These are phyloP conservation scores for Fusarium citri DNA, from an alignment of 2,329 filamentous ascomycete genomes.

Conservation along the genomic window DNA sequence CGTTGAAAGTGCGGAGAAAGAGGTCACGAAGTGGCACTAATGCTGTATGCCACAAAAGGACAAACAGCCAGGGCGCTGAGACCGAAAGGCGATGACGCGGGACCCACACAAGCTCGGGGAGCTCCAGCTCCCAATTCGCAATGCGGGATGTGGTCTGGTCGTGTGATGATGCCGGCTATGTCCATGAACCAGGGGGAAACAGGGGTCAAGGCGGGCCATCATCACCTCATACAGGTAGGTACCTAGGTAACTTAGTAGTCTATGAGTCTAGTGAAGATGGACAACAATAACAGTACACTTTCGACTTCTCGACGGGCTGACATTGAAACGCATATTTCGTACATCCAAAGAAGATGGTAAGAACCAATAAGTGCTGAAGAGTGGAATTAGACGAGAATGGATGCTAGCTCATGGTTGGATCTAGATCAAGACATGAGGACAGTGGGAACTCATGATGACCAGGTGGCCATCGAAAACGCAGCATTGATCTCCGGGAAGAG, in stretches of 20 bases:
- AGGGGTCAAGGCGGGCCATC: slow-evolving; percentile 21
- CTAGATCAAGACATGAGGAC: background rate
- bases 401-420: slow-evolving; percentile 9
- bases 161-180: slow-evolving; percentile 28
- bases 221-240: slow-evolving; percentile 22
- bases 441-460: slow-evolving; percentile 17
- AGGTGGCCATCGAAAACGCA: background rate
- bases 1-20: slow-evolving; percentile 44
- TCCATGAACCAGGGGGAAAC: slow-evolving; percentile 24
- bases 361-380: background rate
- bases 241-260: too few relatives aligned
- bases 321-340: background rate
- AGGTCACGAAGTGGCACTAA: slow-evolving; percentile 31
- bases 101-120: slow-evolving; percentile 48
- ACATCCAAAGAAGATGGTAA: background rate
- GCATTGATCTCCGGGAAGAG: background rate
- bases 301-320: slow-evolving; percentile 3
- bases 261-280: background rate
- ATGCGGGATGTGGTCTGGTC: slow-evolving; percentile 39
- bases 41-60: slow-evolving; percentile 15
- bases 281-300: slow-evolving; percentile 4
- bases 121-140: slow-evolving; percentile 44
- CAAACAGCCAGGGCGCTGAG: slow-evolving; percentile 21
- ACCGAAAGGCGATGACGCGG: slow-evolving; percentile 4
- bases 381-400: slow-evolving; percentile 1